A percentile compares a stretch with the other conserved stretches of the same genome.
Evolutionary conservation across 2,329 filamentous ascomycete species (phyloP).

Genomic region (Aspergillus candidus): DNA sequence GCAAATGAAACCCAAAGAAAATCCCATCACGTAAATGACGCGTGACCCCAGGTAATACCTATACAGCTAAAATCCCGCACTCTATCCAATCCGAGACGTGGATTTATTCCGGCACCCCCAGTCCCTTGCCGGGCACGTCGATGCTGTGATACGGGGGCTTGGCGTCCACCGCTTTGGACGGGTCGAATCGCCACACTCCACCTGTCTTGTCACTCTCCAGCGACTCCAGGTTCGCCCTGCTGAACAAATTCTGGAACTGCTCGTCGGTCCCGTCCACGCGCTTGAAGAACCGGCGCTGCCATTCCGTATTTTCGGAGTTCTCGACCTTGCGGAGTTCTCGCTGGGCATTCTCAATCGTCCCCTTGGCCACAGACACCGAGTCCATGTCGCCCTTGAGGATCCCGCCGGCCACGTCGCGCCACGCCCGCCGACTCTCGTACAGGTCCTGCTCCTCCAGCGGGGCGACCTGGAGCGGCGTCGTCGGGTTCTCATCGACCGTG

Average conservation of each 20-base stretch:
- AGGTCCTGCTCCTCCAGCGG: slow-evolving; percentile 75
- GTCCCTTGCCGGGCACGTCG: slow-evolving; percentile 27
- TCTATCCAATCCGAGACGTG: background rate
- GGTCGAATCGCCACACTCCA: slow-evolving; percentile 65
- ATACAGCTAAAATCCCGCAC: no score
- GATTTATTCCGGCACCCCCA: slow-evolving; percentile 25
- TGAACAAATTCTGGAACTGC: slow-evolving; percentile 39
- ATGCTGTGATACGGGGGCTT: slow-evolving; percentile 39
- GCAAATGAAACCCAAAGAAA: no score
- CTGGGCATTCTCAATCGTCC: slow-evolving; percentile 84
- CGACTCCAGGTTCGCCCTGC: slow-evolving; percentile 33
- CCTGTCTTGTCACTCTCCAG: slow-evolving; percentile 61
- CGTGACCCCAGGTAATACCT: no score
- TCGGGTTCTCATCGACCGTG: slow-evolving; percentile 51
- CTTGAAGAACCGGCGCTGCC: slow-evolving; percentile 80
- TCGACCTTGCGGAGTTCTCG: slow-evolving; percentile 69
- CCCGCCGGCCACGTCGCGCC: slow-evolving; percentile 75
- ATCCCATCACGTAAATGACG: no score
- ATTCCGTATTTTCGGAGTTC: slow-evolving; percentile 64
- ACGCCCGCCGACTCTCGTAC: slow-evolving; percentile 80
- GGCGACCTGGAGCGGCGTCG: slow-evolving; percentile 64
- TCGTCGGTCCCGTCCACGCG: slow-evolving; percentile 32
- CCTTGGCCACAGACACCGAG: slow-evolving; percentile 68
- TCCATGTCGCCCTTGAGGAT: slow-evolving; percentile 83
- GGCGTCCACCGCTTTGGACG: slow-evolving; percentile 44